Percentiles rank a stretch among this genome's conserved stretches.
phyloP scores from a whole-genome alignment of 805 yeast genomes.

The Candida manassasensis region DNA sequence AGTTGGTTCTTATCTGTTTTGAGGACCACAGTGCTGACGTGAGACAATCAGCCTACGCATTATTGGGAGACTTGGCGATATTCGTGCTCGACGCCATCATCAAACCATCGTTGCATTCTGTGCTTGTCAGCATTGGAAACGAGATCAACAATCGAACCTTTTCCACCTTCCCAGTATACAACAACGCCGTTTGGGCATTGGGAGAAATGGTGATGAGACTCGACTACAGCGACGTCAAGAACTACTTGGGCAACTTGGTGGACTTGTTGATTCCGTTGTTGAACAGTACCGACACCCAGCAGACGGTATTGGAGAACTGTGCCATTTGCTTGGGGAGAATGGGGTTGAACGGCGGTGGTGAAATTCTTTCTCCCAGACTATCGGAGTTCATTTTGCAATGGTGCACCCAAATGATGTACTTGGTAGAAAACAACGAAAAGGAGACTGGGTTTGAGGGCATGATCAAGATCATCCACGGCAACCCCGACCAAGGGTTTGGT shows the following conservation, averaged over 20 bases:
- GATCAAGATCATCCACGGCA: conserved; percentile 58
- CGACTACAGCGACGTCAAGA: conserved; percentile 40
- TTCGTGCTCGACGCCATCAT: conserved; percentile 44
- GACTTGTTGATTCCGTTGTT: conserved; percentile 57
- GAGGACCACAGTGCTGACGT: conserved; percentile 80
- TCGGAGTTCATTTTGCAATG: conserved; percentile 58
- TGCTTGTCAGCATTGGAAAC: conserved; percentile 62
- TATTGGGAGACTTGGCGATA: conserved; percentile 85
- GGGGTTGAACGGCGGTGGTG: conserved; percentile 58
- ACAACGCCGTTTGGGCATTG: conserved; percentile 90
- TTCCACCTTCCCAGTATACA: conserved; percentile 59
- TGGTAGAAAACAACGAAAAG: conserved; percentile 82
- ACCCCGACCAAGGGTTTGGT: conserved; percentile 59
- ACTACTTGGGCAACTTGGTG: conserved; percentile 51
- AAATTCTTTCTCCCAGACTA: conserved; percentile 51
- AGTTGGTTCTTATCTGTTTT: conserved; percentile 61
- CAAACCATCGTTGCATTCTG: conserved; percentile 43
- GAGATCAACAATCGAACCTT: conserved; percentile 55
- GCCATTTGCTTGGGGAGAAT: conserved; percentile 88
- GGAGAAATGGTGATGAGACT: conserved; percentile 78
- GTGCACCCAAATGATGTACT: conserved; percentile 62
- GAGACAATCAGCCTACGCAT: conserved; percentile 87
- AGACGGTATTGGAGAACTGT: conserved; percentile 75
- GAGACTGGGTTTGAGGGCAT: conserved; percentile 84
- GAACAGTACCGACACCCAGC: conserved; percentile 48